These are phyloP conservation scores for Houttuynia cordata DNA, from an alignment of 164 flowering plant species.

Conservation along the genomic window DNA sequence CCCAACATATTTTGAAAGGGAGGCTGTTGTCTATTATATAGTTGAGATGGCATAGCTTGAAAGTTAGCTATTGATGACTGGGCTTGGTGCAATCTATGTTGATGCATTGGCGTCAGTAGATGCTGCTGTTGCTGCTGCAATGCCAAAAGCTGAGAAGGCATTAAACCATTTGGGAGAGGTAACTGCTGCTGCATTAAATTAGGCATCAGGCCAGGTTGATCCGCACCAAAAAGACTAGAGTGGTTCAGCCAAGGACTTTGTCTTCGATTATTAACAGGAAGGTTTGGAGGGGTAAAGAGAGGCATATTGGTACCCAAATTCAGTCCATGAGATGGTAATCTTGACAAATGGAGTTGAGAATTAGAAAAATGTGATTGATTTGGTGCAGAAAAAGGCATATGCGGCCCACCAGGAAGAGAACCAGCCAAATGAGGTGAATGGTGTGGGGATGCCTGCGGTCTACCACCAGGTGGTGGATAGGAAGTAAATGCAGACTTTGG, in stretches of 20 bases:
- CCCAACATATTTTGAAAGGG: slow-evolving; percentile 23
- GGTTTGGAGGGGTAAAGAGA: slow-evolving; percentile 32
- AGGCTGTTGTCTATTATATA: slow-evolving; percentile 31
- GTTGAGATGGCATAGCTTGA: slow-evolving; percentile 51
- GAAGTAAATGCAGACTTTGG: slow-evolving; percentile 59
- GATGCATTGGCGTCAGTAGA: too few species aligned
- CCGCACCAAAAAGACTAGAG: slow-evolving; percentile 37
- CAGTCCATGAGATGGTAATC: slow-evolving; percentile 39
- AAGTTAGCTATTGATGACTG: slow-evolving; percentile 53
- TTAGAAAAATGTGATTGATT: slow-evolving; percentile 42
- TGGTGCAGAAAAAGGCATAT: slow-evolving; percentile 37
- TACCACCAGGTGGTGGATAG: slow-evolving; percentile 67
- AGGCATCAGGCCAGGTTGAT: slow-evolving; percentile 34
- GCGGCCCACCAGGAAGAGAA: slow-evolving; percentile 32
- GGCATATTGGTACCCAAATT: slow-evolving; percentile 37
- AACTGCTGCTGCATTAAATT: slow-evolving; percentile 43
- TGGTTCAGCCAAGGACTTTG: slow-evolving; percentile 55
- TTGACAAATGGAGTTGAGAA: slow-evolving; percentile 40
- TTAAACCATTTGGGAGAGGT: slow-evolving; percentile 46
- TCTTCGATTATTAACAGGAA: slow-evolving; percentile 29
- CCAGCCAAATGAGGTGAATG: slow-evolving; percentile 19
- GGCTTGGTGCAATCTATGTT: slow-evolving; percentile 44
- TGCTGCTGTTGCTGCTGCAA: slow-evolving; percentile 45
- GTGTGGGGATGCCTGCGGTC: slow-evolving; percentile 46
- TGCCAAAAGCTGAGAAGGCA: slow-evolving; percentile 43